phyloP scores from a whole-genome alignment of 2,329 filamentous ascomycete species.

The Geoglossum cookeanum region DNA sequence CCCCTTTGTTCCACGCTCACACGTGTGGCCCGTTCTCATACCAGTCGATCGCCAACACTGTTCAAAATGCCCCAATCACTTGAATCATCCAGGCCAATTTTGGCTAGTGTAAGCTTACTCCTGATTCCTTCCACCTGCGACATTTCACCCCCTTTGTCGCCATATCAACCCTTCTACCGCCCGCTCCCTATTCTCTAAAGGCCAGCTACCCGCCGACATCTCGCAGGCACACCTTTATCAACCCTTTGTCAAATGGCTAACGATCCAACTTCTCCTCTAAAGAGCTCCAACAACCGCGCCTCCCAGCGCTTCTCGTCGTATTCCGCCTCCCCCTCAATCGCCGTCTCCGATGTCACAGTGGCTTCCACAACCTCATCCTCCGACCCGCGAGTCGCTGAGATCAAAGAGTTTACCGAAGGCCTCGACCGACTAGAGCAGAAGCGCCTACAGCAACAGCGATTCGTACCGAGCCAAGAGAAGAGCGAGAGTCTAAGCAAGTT shows the following conservation, averaged over 20 bases:
- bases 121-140: background rate
- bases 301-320: constrained; percentile 35
- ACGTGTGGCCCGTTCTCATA: background rate
- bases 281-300: constrained; percentile 26
- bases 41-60: background rate
- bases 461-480: constrained; percentile 61
- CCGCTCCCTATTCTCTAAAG: background rate
- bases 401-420: constrained; percentile 60
- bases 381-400: constrained; percentile 37
- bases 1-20: background rate
- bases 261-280: background rate
- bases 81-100: constrained; percentile 34
- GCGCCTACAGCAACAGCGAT: constrained; percentile 64
- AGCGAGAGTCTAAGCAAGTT: constrained; percentile 67
- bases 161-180: background rate
- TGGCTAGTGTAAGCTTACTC: constrained; percentile 1
- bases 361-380: constrained; percentile 11
- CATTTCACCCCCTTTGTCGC: background rate
- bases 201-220: background rate
- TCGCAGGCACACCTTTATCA: background rate
- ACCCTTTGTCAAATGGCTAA: background rate
- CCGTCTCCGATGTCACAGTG: constrained; percentile 24
- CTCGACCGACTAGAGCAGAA: constrained; percentile 83
- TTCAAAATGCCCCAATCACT: constrained; percentile 24
- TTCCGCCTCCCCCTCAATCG: constrained; percentile 27